These are phyloP conservation scores for Dictyophora rubrovolvata DNA, from an alignment of 768 basidiomycete species.

Conservation along the genomic window DNA sequence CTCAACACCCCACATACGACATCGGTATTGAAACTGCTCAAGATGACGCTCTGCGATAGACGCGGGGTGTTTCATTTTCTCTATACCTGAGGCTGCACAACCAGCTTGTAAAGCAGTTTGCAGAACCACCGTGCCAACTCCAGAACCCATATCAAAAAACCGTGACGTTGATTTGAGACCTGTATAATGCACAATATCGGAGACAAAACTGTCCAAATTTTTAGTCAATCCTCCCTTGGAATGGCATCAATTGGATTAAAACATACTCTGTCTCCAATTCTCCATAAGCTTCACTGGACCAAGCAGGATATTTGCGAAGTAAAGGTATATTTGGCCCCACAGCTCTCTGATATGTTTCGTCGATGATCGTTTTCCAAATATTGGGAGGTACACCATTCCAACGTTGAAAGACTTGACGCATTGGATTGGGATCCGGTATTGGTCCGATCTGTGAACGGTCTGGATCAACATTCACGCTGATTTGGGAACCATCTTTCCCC, in stretches of 20 bases:
- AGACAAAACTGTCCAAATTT: conserved; percentile 32
- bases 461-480: neutral
- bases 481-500: conserved; percentile 8
- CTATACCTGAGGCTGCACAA: conserved; percentile 68
- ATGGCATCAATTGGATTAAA: conserved; percentile 13
- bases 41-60: conserved; percentile 69
- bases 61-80: conserved; percentile 71
- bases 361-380: conserved; percentile 66
- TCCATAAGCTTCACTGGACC: conserved; percentile 81
- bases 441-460: neutral
- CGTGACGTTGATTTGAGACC: conserved; percentile 48
- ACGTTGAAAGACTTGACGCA: conserved; percentile 31
- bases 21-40: conserved; percentile 63
- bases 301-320: conserved; percentile 71
- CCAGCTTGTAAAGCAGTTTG: conserved; percentile 78
- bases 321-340: conserved; percentile 84
- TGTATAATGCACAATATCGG: conserved; percentile 49
- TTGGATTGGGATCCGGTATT: conserved; percentile 7
- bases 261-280: conserved; percentile 68
- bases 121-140: conserved; percentile 76
- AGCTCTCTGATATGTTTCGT: conserved; percentile 87
- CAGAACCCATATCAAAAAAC: conserved; percentile 79
- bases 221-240: conserved; percentile 6
- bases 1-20: conserved; percentile 84
- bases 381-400: conserved; percentile 47